Evolutionary conservation across 768 basidiomycete species (phyloP).

Genomic region (Sarcodon sp.): DNA sequence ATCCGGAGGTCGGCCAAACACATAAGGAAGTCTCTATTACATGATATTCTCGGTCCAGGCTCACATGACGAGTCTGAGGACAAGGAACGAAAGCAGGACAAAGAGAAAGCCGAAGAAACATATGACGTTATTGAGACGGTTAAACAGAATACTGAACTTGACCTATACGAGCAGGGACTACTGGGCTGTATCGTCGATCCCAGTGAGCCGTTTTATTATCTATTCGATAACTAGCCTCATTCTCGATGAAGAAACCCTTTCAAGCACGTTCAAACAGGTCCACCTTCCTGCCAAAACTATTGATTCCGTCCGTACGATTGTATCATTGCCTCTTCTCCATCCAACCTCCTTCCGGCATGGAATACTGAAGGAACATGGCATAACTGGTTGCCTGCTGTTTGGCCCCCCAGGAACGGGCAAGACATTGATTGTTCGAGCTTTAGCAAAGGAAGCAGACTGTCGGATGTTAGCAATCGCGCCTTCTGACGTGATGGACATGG

Average conservation of each 20-base stretch:
- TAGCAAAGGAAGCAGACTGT: constrained; percentile 90
- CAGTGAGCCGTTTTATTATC: constrained; percentile 24
- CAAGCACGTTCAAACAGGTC: constrained; percentile 79
- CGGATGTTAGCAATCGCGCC: constrained; percentile 86
- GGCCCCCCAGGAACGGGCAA: constrained; percentile 93
- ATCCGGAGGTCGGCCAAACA: constrained; percentile 35
- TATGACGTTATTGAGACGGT: constrained; percentile 73
- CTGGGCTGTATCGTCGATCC: constrained; percentile 81
- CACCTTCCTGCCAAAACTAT: constrained; percentile 83
- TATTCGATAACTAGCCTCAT: constrained; percentile 5
- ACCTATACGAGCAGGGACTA: constrained; percentile 69
- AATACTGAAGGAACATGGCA: constrained; percentile 82
- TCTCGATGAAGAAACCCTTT: constrained; percentile 41
- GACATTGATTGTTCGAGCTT: constrained; percentile 77
- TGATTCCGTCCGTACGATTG: constrained; percentile 84
- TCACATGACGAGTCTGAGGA: background rate
- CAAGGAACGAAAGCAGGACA: background rate
- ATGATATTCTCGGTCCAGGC: constrained; percentile 29
- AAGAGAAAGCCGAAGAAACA: constrained; percentile 9
- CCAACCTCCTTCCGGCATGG: constrained; percentile 82
- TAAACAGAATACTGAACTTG: constrained; percentile 64
- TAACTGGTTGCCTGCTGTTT: constrained; percentile 85
- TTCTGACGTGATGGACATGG: constrained; percentile 96
- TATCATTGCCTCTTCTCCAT: constrained; percentile 79
- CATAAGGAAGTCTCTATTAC: constrained; percentile 48